Base-by-base conservation (phyloP, 1,284 basidiomycete genomes). In the Rhodofomes roseus region DNA sequence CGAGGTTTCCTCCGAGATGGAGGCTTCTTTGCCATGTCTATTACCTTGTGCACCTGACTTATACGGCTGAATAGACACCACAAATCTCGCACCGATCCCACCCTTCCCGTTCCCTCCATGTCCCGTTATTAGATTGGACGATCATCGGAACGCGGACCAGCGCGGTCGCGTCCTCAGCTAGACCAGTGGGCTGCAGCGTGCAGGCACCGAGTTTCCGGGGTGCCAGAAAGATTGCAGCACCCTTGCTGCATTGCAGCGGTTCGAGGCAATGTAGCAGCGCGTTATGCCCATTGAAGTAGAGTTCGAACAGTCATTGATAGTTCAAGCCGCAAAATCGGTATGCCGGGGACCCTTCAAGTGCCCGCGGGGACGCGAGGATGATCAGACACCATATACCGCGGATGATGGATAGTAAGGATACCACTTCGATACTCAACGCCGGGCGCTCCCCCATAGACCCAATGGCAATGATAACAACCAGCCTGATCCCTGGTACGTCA, bases 11-110 rank as follows among this genome's bases (percentile, higher is more conserved):
- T 39, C 48, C 27, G 46, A 44, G 22, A 44, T 18, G 46, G 46
- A 2, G 46, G 51, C 57, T 58, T 58, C 57, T 18, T 12, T 43
- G 51, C 20, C 22, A 54, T 36, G 48, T 51, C 51, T 58, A 58
- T 53, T 58, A 58, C 57, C 57, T 54, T 58, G 40, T 58, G 37
- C 20, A 37, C 27, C 29, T 58, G 57, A 51, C 51, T 25, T 51
- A 57, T 31, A 37, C 20, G 56, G 46, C 2, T 11, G 4, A 31
- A 12, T 2, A 37, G 20, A 12, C 22, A 18, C 55, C 40, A 25
- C 16, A 22, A 29, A 18, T 23, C 50, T 25, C 50, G 31, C 31
- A 31, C 29, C 54, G 23, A 27, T 11, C 6, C 14, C 27, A 36
- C n/a, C 16, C 1, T 14, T 25, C 18, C 5, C 23, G 50, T 16